These are phyloP conservation scores for Amborella trichopoda DNA, from an alignment of 164 flowering plant genomes.

Conservation along the genomic window DNA sequence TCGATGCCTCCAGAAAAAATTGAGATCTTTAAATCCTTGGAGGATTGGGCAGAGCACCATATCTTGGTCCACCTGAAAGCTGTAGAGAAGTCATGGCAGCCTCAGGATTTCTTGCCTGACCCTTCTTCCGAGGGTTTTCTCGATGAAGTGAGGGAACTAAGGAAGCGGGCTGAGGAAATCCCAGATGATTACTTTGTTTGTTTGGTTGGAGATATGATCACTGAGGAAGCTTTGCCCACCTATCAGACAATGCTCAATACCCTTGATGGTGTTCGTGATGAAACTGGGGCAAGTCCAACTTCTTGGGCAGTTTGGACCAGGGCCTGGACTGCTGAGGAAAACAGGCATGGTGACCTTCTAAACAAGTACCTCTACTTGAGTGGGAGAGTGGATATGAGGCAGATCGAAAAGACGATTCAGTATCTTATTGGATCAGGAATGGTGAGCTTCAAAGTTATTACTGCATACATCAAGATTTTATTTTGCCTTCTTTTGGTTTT, in stretches of 20 bases:
- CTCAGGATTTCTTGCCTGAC: constrained; percentile 66
- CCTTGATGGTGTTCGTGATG: constrained; percentile 47
- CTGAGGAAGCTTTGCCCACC: constrained; percentile 51
- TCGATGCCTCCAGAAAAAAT: constrained; percentile 65
- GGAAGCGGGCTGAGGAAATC: constrained; percentile 50
- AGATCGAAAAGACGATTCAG: constrained; percentile 67
- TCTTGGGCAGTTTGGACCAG: constrained; percentile 74
- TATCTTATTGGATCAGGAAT: constrained; percentile 70
- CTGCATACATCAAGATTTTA: not conserved
- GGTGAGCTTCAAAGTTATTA: too few species aligned
- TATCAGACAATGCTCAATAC: constrained; percentile 48
- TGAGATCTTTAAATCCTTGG: constrained; percentile 52
- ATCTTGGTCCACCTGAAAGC: constrained; percentile 46
- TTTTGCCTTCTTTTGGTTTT: too few species aligned
- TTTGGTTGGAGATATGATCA: constrained; percentile 64
- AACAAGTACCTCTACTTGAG: constrained; percentile 55
- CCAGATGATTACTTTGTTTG: constrained; percentile 66
- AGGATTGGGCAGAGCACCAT: constrained; percentile 56
- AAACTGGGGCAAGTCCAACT: constrained; percentile 68
- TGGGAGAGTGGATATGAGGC: constrained; percentile 65
- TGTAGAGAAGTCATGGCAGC: constrained; percentile 73
- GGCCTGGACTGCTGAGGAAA: constrained; percentile 67
- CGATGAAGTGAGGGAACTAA: constrained; percentile 51
- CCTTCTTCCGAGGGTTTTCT: constrained; percentile 44
- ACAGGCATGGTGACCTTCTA: constrained; percentile 51